Conservation (phyloP, 805 yeast genomes). For the Candida parachauliodes region DNA sequence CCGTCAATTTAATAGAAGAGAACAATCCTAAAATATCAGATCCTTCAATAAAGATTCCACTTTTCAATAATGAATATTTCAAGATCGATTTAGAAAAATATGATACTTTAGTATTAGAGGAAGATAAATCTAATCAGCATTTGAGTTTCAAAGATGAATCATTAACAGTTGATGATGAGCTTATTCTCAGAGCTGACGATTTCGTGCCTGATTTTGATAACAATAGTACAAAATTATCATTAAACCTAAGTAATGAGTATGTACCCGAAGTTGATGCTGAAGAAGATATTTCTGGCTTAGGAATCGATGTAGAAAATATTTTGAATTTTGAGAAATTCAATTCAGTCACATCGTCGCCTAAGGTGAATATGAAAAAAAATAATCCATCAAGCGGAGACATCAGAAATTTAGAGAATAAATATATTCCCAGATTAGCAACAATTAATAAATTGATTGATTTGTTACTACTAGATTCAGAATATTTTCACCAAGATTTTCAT, state of each 20-base stretch:
- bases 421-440: conserved; percentile 50
- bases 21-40: conserved; percentile 13
- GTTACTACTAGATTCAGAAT: conserved; percentile 63
- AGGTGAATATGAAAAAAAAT: conserved; percentile 6
- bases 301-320: conserved; percentile 42
- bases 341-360: conserved; percentile 19
- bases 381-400: background rate
- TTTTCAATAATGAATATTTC: conserved; percentile 34
- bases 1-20: conserved; percentile 15
- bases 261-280: conserved; percentile 29
- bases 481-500: conserved; percentile 43
- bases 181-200: conserved; percentile 35
- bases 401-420: conserved; percentile 11
- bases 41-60: conserved; percentile 25
- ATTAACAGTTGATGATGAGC: conserved; percentile 26
- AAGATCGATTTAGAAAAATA: conserved; percentile 31
- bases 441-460: conserved; percentile 77
- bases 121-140: conserved; percentile 6
- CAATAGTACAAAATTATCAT: conserved; percentile 1
- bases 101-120: conserved; percentile 23
- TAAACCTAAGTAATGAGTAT: conserved; percentile 9
- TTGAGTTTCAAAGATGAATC: conserved; percentile 22
- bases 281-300: conserved; percentile 39
- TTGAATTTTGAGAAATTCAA: conserved; percentile 38
- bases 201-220: conserved; percentile 27